phyloP scores from a whole-genome alignment of 257 asterid species.

The Solanum rostratum region DNA sequence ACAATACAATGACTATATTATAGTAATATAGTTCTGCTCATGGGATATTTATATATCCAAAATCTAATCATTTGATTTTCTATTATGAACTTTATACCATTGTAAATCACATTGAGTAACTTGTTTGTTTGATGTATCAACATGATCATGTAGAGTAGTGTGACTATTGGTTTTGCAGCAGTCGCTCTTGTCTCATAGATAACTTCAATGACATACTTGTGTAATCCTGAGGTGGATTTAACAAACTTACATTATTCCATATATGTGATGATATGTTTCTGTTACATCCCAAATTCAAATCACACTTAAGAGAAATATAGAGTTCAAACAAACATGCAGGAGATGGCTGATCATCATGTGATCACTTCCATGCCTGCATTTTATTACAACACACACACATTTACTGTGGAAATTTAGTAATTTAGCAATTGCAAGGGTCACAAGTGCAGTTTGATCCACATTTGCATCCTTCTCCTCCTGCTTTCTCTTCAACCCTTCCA shows the following conservation, averaged over 20 bases:
- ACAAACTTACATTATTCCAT: not conserved
- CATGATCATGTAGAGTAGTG: not conserved
- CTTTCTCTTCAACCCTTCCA: slow-evolving; percentile 9
- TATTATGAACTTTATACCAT: too few relatives aligned
- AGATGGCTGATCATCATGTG: not conserved
- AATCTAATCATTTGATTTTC: not conserved
- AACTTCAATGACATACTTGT: not conserved
- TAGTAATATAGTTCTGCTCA: not conserved
- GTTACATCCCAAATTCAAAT: not conserved
- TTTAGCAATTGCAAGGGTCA: slow-evolving; percentile 26
- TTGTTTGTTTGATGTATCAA: too few relatives aligned
- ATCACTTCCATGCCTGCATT: not conserved
- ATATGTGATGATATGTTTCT: not conserved
- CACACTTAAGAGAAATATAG: not conserved
- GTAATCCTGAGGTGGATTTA: not conserved
- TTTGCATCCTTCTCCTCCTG: slow-evolving; percentile 25
- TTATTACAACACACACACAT: not conserved
- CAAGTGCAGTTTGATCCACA: slow-evolving; percentile 26
- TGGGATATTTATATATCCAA: not conserved
- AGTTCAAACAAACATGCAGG: not conserved
- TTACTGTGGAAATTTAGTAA: not conserved
- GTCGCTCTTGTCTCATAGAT: not conserved
- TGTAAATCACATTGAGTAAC: not conserved
- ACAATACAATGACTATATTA: not conserved
- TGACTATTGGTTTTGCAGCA: not conserved